phyloP scores from a whole-genome alignment of 1,284 basidiomycete genomes.

The Leccinum holopus region DNA sequence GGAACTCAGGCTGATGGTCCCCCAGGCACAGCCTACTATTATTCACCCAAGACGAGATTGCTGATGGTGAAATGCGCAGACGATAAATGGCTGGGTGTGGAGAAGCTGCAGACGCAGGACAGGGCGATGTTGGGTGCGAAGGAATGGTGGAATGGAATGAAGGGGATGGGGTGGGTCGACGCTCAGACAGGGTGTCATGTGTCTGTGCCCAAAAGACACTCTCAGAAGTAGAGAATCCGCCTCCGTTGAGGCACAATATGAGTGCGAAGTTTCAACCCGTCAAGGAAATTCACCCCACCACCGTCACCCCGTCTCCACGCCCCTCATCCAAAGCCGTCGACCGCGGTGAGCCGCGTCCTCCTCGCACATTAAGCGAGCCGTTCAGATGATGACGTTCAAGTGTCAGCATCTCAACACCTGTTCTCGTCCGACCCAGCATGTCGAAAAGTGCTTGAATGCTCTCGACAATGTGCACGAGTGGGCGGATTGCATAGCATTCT shows the following conservation, averaged over 20 bases:
- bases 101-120: conserved; percentile 33
- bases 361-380: conserved; percentile 2
- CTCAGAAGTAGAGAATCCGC: conserved; percentile 13
- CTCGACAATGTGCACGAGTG: conserved; percentile 99
- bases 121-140: conserved; percentile 30
- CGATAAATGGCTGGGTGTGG: conserved; percentile 25
- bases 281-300: conserved; percentile 25
- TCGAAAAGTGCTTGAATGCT: conserved; percentile 89
- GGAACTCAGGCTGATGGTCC: not conserved
- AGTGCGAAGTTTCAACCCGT: conserved; percentile 14
- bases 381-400: conserved; percentile 2
- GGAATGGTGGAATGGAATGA: conserved; percentile 38
- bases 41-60: conserved; percentile 18
- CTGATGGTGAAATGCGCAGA: conserved; percentile 27
- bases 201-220: conserved; percentile 13
- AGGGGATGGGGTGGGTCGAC: conserved; percentile 27
- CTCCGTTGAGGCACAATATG: conserved; percentile 22
- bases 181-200: conserved; percentile 7
- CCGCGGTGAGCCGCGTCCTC: conserved; percentile 44
- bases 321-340: conserved; percentile 42
- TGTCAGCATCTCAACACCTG: conserved; percentile 47
- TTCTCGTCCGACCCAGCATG: conserved; percentile 79
- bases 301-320: conserved; percentile 32
- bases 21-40: conserved; percentile 18
- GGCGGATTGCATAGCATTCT: conserved; percentile 99